These are phyloP conservation scores for Xylaria digitata DNA, from an alignment of 2,329 filamentous ascomycete species.

Conservation along the genomic window DNA sequence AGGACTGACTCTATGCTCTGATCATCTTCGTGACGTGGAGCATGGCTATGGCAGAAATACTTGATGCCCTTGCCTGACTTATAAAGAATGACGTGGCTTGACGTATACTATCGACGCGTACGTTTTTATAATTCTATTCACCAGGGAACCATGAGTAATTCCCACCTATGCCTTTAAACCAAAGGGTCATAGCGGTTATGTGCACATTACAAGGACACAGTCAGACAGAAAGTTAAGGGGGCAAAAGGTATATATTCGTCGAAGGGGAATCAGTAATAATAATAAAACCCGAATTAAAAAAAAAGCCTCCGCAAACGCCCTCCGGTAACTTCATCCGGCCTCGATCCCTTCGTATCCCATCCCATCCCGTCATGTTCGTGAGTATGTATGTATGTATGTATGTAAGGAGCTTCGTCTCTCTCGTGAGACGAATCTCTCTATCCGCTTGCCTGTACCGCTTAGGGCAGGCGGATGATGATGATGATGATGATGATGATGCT, in stretches of 20 bases:
- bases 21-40: background rate
- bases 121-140: no score
- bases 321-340: background rate
- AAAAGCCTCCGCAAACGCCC: constrained; percentile 9
- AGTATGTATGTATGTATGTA: background rate
- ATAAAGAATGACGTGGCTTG: background rate
- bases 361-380: constrained; percentile 7
- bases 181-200: no score
- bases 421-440: background rate
- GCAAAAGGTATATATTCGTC: constrained; percentile 33
- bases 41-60: no score
- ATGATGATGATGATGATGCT: background rate
- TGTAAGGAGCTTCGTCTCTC: background rate
- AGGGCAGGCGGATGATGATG: background rate
- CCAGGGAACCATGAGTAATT: no score
- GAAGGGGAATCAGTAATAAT: constrained; percentile 26
- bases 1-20: no score
- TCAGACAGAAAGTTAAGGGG: background rate
- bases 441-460: no score
- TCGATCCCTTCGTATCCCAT: background rate
- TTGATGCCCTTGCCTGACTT: background rate
- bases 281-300: background rate
- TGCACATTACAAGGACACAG: background rate
- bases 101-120: no score
- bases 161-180: no score